A percentile compares a stretch with the other conserved stretches of the same genome.
These are phyloP conservation scores for Xylaria sp. DNA, from an alignment of 2,329 filamentous ascomycete species.

Conservation along the genomic window DNA sequence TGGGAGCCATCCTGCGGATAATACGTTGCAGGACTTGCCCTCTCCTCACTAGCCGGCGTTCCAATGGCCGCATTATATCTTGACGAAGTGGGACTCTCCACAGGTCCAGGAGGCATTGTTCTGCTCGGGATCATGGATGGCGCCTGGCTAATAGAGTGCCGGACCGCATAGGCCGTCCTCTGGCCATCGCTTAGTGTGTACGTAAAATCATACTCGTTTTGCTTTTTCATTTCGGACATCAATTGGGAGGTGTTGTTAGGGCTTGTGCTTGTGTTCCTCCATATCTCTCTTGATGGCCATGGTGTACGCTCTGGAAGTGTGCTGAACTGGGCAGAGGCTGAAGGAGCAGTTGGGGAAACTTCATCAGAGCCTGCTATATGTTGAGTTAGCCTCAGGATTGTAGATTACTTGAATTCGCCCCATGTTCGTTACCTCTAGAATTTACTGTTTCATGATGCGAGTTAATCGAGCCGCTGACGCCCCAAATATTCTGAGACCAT, in stretches of 20 bases:
- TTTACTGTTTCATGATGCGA: conserved; percentile 58
- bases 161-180: conserved; percentile 59
- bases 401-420: not conserved
- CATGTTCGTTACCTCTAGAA: conserved; percentile 59
- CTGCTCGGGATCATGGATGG: conserved; percentile 49
- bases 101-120: conserved; percentile 53
- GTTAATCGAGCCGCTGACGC: conserved; percentile 59
- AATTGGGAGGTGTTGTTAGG: conserved; percentile 67
- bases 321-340: conserved; percentile 76
- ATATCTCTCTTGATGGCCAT: conserved; percentile 67
- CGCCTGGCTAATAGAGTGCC: conserved; percentile 59
- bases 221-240: conserved; percentile 67
- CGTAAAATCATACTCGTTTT: conserved; percentile 58
- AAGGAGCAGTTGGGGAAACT: conserved; percentile 63
- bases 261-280: conserved; percentile 61
- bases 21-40: conserved; percentile 36
- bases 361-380: conserved; percentile 52
- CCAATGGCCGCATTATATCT: conserved; percentile 50
- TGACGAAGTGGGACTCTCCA: conserved; percentile 59
- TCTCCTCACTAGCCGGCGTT: conserved; percentile 47
- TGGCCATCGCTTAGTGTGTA: conserved; percentile 59
- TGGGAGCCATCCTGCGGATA: conserved; percentile 33
- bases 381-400: conserved; percentile 35
- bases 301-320: conserved; percentile 75
- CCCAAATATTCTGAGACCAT: conserved; percentile 64